Percentiles rank a stretch among this genome's conserved stretches.
These are phyloP conservation scores for Clonostachys chloroleuca DNA, from an alignment of 2,329 filamentous ascomycete genomes.

Conservation along the genomic window DNA sequence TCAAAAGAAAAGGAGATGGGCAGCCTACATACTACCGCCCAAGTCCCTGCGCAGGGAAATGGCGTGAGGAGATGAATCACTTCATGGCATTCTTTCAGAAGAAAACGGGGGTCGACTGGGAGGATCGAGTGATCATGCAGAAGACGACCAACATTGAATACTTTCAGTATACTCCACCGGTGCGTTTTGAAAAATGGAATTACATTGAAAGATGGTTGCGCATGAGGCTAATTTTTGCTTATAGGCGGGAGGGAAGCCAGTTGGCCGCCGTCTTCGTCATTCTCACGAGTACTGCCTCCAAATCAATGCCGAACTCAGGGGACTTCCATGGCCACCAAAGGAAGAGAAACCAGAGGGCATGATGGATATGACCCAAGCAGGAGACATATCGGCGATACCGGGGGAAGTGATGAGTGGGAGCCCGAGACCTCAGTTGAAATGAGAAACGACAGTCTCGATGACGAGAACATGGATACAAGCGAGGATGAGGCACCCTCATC, in stretches of 20 bases:
- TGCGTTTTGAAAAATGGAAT: conserved; percentile 17
- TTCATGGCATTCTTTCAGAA: conserved; percentile 55
- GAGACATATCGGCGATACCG: too few species aligned
- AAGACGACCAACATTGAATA: conserved; percentile 17
- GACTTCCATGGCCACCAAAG: conserved; percentile 15
- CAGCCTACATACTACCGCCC: conserved; percentile 30
- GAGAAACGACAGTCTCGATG: too few species aligned
- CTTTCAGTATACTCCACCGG: conserved; percentile 41
- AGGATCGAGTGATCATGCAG: conserved; percentile 38
- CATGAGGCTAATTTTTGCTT: neutral
- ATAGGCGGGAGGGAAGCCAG: conserved; percentile 28
- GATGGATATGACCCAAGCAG: too few species aligned
- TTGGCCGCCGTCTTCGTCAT: conserved; percentile 25
- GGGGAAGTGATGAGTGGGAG: too few species aligned
- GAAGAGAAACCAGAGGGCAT: conserved; percentile 1
- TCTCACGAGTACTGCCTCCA: conserved; percentile 23
- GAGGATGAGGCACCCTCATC: too few species aligned
- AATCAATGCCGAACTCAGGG: conserved; percentile 22
- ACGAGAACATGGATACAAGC: too few species aligned
- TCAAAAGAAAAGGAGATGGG: conserved; percentile 30
- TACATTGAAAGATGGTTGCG: neutral
- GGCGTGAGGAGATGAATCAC: conserved; percentile 35
- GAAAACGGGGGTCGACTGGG: conserved; percentile 57
- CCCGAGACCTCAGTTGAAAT: too few species aligned
- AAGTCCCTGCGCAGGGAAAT: conserved; percentile 28